phyloP scores from a whole-genome alignment of 495 filamentous ascomycete genomes.

The Hypomontagnella monticulosa region DNA sequence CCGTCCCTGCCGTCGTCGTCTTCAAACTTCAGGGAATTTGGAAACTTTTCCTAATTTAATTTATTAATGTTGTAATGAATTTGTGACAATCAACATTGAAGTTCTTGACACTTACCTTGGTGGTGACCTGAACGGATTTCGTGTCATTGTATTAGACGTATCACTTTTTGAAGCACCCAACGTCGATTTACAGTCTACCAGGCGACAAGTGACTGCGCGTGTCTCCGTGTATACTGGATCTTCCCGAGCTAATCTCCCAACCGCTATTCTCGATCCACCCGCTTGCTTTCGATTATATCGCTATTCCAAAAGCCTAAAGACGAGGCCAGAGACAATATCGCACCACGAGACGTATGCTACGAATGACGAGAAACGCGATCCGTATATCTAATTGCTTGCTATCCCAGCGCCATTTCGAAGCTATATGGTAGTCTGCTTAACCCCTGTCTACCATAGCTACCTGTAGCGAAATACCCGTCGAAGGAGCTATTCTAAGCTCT shows the following conservation, averaged over 20 bases:
- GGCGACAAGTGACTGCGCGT: too few species aligned
- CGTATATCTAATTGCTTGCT: conserved; percentile 9
- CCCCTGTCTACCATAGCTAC: background rate
- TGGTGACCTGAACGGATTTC: background rate
- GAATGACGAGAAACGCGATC: conserved; percentile 10
- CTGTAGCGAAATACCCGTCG: conserved; percentile 7
- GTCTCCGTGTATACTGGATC: too few species aligned
- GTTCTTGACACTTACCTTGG: conserved; percentile 1
- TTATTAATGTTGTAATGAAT: conserved; percentile 19
- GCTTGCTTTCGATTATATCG: background rate
- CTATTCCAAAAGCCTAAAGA: conserved; percentile 1
- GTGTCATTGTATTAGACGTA: background rate
- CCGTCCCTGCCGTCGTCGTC: conserved; percentile 2
- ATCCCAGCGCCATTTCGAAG: conserved; percentile 6
- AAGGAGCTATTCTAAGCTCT: background rate
- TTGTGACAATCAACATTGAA: conserved; percentile 10
- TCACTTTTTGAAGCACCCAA: too few species aligned
- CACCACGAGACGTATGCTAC: conserved; percentile 15
- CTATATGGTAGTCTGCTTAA: too few species aligned
- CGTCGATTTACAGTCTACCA: too few species aligned
- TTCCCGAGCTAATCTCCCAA: background rate
- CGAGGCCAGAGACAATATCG: conserved; percentile 5
- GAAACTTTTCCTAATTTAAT: conserved; percentile 30
- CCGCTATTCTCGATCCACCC: conserved; percentile 1
- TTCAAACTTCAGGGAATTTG: conserved; percentile 8